Evolutionary conservation across 805 yeast genomes (phyloP).

Genomic region (Lachancea fermentati): DNA sequence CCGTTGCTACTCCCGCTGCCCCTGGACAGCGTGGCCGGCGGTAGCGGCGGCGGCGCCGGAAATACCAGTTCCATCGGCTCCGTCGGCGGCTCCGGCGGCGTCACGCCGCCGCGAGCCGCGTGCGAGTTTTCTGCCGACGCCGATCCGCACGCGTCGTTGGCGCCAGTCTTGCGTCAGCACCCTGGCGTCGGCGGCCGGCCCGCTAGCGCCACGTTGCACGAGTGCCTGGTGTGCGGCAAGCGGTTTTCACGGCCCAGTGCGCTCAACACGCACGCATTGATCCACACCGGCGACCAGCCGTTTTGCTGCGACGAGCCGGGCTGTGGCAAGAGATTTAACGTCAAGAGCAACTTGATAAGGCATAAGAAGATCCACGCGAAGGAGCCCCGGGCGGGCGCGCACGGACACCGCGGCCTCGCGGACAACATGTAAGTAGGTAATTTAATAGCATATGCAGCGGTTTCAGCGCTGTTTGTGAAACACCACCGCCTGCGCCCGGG

Average conservation of each 20-base stretch:
- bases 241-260: slow-evolving; percentile 81
- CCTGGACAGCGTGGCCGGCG: neutral
- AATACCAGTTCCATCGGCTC: neutral
- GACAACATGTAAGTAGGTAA: neutral
- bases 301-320: slow-evolving; percentile 56
- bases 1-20: neutral
- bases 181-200: neutral
- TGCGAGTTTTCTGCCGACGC: neutral
- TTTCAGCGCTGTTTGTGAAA: too few relatives aligned
- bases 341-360: slow-evolving; percentile 75
- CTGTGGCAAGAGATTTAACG: slow-evolving; percentile 67
- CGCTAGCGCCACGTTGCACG: slow-evolving; percentile 6
- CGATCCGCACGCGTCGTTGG: neutral
- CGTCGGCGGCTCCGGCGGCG: neutral
- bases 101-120: too few relatives aligned
- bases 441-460: neutral
- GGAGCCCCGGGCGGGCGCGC: neutral
- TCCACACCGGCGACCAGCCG: slow-evolving; percentile 81
- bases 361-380: slow-evolving; percentile 60
- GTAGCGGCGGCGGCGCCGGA: neutral
- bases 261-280: slow-evolving; percentile 68
- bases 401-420: neutral
- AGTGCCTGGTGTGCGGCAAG: slow-evolving; percentile 46
- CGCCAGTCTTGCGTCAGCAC: neutral
- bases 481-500: too few relatives aligned